Evolutionary conservation across 1,284 basidiomycete species (phyloP).

Genomic region (Calocybe gambosa): DNA sequence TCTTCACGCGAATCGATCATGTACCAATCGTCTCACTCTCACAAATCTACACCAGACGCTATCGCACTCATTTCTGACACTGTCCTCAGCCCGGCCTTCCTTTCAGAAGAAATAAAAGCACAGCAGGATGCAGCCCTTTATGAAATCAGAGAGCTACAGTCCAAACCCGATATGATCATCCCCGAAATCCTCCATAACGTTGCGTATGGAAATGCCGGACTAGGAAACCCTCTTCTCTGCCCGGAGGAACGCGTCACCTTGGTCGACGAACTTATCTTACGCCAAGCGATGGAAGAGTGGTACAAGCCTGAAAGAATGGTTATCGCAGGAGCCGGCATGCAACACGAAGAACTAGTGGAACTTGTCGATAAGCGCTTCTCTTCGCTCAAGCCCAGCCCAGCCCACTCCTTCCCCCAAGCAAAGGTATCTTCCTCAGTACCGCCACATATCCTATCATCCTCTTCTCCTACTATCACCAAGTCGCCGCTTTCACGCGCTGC

Average conservation of each 20-base stretch:
- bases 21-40: conserved; percentile 97
- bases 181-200: conserved; percentile 88
- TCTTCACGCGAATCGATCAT: conserved; percentile 94
- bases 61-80: conserved; percentile 91
- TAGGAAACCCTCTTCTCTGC: conserved; percentile 89
- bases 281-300: conserved; percentile 75
- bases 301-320: conserved; percentile 93
- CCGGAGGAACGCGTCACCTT: conserved; percentile 76
- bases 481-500: conserved; percentile 64
- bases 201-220: conserved; percentile 74
- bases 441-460: conserved; percentile 49
- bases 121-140: conserved; percentile 90
- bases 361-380: conserved; percentile 84
- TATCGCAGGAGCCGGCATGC: conserved; percentile 89
- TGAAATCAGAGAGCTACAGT: conserved; percentile 84
- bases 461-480: conserved; percentile 53
- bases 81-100: conserved; percentile 74
- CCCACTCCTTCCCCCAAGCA: conserved; percentile 25
- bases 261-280: conserved; percentile 64
- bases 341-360: conserved; percentile 84
- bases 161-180: conserved; percentile 93
- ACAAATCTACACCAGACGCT: conserved; percentile 76
- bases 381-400: conserved; percentile 44
- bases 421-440: conserved; percentile 29
- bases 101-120: conserved; percentile 74